Evolutionary conservation across 1,284 basidiomycete species (phyloP).

Genomic region (Pterula multifida): DNA sequence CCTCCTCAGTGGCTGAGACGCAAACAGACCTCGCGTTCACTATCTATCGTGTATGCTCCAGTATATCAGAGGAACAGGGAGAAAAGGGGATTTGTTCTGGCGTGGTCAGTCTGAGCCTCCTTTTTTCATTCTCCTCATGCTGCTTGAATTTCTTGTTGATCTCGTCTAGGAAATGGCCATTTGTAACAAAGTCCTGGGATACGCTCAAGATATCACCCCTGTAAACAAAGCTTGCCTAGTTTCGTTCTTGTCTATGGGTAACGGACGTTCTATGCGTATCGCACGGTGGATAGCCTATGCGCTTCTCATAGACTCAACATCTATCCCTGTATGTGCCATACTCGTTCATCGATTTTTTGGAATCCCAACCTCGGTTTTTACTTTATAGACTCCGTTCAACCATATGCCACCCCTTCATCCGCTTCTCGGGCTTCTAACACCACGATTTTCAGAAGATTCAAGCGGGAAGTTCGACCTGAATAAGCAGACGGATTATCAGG

Average conservation of each 20-base stretch:
- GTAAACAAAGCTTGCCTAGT: conserved; percentile 36
- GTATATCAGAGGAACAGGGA: conserved; percentile 19
- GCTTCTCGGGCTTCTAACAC: conserved; percentile 30
- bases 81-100: conserved; percentile 14
- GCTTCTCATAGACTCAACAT: conserved; percentile 21
- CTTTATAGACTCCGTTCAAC: conserved; percentile 20
- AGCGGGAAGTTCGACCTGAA: conserved; percentile 31
- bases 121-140: not conserved
- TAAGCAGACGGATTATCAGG: conserved; percentile 42
- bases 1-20: conserved; percentile 28
- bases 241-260: conserved; percentile 38
- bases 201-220: conserved; percentile 22
- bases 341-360: not conserved
- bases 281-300: conserved; percentile 41
- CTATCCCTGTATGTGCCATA: conserved; percentile 19
- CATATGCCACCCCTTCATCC: conserved; percentile 31
- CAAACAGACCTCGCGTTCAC: conserved; percentile 30
- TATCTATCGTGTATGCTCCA: conserved; percentile 32
- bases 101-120: conserved; percentile 19
- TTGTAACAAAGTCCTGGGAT: conserved; percentile 29
- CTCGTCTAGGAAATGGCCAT: conserved; percentile 32
- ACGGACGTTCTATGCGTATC: conserved; percentile 37
- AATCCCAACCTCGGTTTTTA: conserved; percentile 3
- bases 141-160: not conserved
- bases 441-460: conserved; percentile 12